Base-by-base conservation (phyloP, 1,284 basidiomycete genomes). In the Moesziomyces sp. region DNA sequence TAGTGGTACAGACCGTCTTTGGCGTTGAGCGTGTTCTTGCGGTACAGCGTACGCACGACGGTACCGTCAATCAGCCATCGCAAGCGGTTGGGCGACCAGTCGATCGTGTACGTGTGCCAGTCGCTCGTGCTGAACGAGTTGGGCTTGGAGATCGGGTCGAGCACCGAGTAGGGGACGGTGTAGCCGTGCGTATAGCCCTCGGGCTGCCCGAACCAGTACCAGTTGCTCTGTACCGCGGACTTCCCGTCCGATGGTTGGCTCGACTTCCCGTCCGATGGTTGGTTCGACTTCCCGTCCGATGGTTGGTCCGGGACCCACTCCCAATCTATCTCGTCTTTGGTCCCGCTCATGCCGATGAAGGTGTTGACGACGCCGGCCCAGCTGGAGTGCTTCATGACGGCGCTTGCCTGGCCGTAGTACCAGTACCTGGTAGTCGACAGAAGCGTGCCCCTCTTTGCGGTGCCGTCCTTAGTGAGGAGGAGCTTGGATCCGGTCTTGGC, bases 61-160 rank as follows among this genome's bases (percentile, higher is more conserved):
- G 23, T 40, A n/a, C 72, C 76, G 50, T 79, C 77, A 24, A 79
- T 74, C 45, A 52, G 21, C 74, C 74, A 79, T 3, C 62, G 60
- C 6, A 79, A 54, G 11, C 68, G 59, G 53, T 68, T 67, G 21
- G 77, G 68, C 13, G 62, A 61, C 77, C 77, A 79, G 46, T 77
- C 65, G 43, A 79, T 24, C 3, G 72, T 66, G 52, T 73, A 76
- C 1, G 69, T 67, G 71, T 77, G 75, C 69, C 65, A 73, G 52
- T 66, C 68, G 1, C 14, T 21, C 1, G 61, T 47, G 26, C 23
- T 28, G 51, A 73, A 26, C 24, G 24, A 74, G 6, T 33, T 30
- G 3, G 63, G 58, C 3, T 35, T 33, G 35, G 46, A 19, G 47
- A 66, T 58, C 16, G 18, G 23, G 60, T 63, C 38, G n/a, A 70